phyloP scores from a whole-genome alignment of 805 yeast genomes.

The Candida pseudofarinosa region DNA sequence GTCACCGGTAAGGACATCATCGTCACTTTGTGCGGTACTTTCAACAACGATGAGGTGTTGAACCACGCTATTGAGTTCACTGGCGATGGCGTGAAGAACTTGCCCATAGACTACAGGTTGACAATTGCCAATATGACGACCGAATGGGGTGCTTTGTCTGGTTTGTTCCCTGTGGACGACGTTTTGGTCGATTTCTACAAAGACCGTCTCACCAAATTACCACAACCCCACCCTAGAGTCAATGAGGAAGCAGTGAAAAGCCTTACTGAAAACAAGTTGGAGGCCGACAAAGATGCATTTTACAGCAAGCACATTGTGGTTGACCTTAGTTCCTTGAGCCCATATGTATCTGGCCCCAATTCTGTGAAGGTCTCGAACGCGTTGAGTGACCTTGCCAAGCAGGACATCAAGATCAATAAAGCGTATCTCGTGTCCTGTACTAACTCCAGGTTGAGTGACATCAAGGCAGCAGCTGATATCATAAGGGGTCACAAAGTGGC shows the following conservation, averaged over 20 bases:
- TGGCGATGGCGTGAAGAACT: conserved; percentile 68
- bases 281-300: conserved; percentile 71
- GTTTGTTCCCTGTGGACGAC: conserved; percentile 93
- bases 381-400: conserved; percentile 64
- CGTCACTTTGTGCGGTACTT: conserved; percentile 90
- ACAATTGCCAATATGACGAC: conserved; percentile 98
- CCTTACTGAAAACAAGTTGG: conserved; percentile 39
- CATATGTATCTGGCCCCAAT: conserved; percentile 94
- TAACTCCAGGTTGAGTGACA: conserved; percentile 88
- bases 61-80: conserved; percentile 93
- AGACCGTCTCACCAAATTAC: conserved; percentile 51
- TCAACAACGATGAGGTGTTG: conserved; percentile 88
- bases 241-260: conserved; percentile 55
- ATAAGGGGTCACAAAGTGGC: conserved; percentile 81
- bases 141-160: conserved; percentile 98
- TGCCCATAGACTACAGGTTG: conserved; percentile 78
- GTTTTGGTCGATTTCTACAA: conserved; percentile 76
- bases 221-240: conserved; percentile 81
- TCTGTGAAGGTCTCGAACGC: conserved; percentile 89
- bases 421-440: conserved; percentile 98
- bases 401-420: conserved; percentile 78
- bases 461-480: conserved; percentile 90
- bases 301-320: conserved; percentile 86
- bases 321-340: conserved; percentile 77
- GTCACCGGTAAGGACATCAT: conserved; percentile 96